Base-by-base conservation (phyloP, 2,329 filamentous ascomycete genomes). In the Paecilomyces variotii region DNA sequence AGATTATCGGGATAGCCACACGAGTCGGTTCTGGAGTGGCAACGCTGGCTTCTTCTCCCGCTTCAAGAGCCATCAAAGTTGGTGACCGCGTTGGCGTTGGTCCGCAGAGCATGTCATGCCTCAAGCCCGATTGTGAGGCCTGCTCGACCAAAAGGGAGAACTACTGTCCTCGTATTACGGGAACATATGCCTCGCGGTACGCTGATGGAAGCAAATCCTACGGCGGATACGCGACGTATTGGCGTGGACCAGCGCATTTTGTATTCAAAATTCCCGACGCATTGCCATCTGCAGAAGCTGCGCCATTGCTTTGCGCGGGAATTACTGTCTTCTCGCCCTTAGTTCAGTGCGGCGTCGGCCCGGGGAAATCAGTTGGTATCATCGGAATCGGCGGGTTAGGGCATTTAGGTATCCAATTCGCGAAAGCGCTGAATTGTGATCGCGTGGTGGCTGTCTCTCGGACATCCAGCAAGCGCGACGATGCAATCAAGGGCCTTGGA, bases 251-350 rank as follows among this genome's bases (percentile, higher is more conserved):
- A 0, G 77, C 74, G 14, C 81, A 83, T 64, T 91, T 90, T 63
- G 80, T 79, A 0, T 74, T 85, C 65, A 79, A 75, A 66, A 84
- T 86, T 59, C 84, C 84, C 0, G 77, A 80, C 12, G 68, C 61
- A 0, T 61, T 86, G 28, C 65, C 72, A 1, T 79, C 75, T 30
- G 78, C 77, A 9, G 76, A 80, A 59, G 83, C 82, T 1, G 83
- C 88, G 1, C 89, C 89, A 0, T 85, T 94, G 78, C 79, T 93
- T 28, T 93, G 90, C 68, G 90, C 85, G 1, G 90, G 90, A 1
- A 80, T 93, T 56, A 94, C 90, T 0, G 82, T 87, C 0, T 94
- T 83, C 69, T 82, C 82, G 3, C 89, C 90, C 0, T 74, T 94
- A 14, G 81, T 81, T 55, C 81, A 86, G 28, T 85, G 88, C 35